Percentiles rank a stretch among this genome's conserved stretches.
phyloP scores from a whole-genome alignment of 768 basidiomycete species.

The Mycena galericulata region DNA sequence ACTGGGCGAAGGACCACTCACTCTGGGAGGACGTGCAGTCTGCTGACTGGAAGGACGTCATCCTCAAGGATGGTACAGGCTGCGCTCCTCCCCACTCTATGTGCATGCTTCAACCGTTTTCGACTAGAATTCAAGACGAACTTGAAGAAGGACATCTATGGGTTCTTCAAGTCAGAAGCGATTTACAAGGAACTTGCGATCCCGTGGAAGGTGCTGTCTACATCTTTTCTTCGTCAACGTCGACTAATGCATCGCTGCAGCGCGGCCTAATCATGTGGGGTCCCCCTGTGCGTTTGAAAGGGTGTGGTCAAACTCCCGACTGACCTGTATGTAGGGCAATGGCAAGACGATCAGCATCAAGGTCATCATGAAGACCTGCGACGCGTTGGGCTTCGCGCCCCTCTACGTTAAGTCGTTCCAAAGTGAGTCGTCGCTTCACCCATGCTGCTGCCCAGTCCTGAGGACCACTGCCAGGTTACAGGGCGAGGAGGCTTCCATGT shows the following conservation, averaged over 20 bases:
- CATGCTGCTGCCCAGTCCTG: background rate
- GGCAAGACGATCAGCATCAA: conserved; percentile 89
- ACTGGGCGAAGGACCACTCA: conserved; percentile 70
- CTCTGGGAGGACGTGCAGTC: conserved; percentile 75
- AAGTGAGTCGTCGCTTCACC: conserved; percentile 53
- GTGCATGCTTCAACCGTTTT: background rate
- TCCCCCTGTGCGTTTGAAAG: conserved; percentile 67
- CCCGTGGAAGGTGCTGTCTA: conserved; percentile 78
- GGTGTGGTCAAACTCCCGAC: background rate
- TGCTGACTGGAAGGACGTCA: conserved; percentile 80
- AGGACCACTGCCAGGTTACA: conserved; percentile 55
- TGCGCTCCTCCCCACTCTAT: background rate
- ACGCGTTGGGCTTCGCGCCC: conserved; percentile 70
- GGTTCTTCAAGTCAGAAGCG: conserved; percentile 82
- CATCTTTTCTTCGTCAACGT: background rate
- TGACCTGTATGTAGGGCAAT: conserved; percentile 61
- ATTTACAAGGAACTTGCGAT: conserved; percentile 81
- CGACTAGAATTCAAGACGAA: conserved; percentile 71
- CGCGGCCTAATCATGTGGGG: conserved; percentile 88
- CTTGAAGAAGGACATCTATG: conserved; percentile 79
- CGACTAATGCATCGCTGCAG: conserved; percentile 48
- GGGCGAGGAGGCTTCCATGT: conserved; percentile 78
- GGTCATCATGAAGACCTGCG: conserved; percentile 81
- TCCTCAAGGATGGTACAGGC: conserved; percentile 69
- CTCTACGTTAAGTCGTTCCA: conserved; percentile 89